Base-by-base conservation (phyloP, 208 protist species). In the Polymyxa betae region DNA sequence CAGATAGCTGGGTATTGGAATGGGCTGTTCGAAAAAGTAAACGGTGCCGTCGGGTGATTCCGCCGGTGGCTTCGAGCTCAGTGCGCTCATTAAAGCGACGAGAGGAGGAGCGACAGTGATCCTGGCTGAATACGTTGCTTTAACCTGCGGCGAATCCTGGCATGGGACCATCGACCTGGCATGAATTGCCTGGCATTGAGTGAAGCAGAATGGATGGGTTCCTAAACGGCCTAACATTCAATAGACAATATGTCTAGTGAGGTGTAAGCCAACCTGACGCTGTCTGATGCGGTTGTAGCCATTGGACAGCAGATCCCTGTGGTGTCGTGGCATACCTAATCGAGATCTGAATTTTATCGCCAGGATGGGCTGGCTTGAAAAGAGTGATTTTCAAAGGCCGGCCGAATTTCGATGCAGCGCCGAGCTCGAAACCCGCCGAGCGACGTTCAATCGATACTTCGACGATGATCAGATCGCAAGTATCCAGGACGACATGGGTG, bases 161-260 rank as follows among this genome's bases (percentile, higher is more conserved):
- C 94, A 95, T 12, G 94, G 94, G 12, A 95, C 52, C 38, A 94
- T 49, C 0, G 92, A 93, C 5, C 94, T 91, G 45, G 93, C 93
- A 44, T 95, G 93, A 78, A 95, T 95, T 20, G 93, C 92, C 92
- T 94, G 92, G 89, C 92, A 94, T 88, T 94, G 93, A 32, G 91
- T 92, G 77, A 94, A 94, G 5, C 93, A 0, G 77, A 92, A 94
- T 72, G 93, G 93, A 89, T 89, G 20, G 24, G 24, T 88, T 88
- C 77, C 77, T 88, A 43, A 29, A 43, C 38, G 44, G 24, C 24
- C 49, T 60, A 60, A 60, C 24, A 60, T 29, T 60, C 12, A 24
- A 5, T 24, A 60, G 49, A 60, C 5, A 24, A 60, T 5, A 60
- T 24, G 24, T 5, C 49, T 29, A 24, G 24, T 60, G 24, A 60